Percentiles rank a stretch among this genome's conserved stretches.
Conservation (phyloP, 2,329 filamentous ascomycete genomes). For the Chaetothyriales sp. region DNA sequence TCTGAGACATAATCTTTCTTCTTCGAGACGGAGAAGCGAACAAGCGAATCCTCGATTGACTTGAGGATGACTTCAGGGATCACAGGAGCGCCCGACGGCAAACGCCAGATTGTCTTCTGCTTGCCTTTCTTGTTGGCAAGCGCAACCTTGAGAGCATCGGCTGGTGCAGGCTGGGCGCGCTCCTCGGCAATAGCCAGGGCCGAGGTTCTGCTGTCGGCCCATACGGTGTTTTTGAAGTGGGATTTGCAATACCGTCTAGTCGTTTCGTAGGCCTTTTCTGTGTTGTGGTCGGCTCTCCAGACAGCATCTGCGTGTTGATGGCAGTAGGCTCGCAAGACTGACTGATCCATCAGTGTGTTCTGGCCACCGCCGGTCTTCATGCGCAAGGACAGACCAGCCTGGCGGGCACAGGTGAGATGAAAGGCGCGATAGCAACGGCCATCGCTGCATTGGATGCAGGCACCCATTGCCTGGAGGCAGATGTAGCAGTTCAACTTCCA, state of each 20-base stretch:
- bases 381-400: constrained; percentile 74
- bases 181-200: constrained; percentile 60
- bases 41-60: constrained; percentile 67
- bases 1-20: constrained; percentile 74
- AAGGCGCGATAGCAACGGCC: constrained; percentile 96
- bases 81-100: constrained; percentile 86
- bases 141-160: constrained; percentile 36
- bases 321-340: constrained; percentile 83
- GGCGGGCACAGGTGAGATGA: constrained; percentile 86
- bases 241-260: constrained; percentile 81
- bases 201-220: constrained; percentile 78
- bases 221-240: constrained; percentile 75
- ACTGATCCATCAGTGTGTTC: constrained; percentile 61
- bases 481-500: constrained; percentile 96
- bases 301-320: constrained; percentile 86
- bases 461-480: constrained; percentile 92
- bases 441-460: constrained; percentile 95
- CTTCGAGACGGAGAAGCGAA: constrained; percentile 69
- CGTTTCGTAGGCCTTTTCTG: constrained; percentile 62
- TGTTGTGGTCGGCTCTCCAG: constrained; percentile 73
- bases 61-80: constrained; percentile 81
- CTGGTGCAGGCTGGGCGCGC: constrained; percentile 30
- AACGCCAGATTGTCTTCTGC: constrained; percentile 65
- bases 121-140: constrained; percentile 43
- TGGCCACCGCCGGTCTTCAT: constrained; percentile 88